These are phyloP conservation scores for Pseudonitzschia multistriata DNA, from an alignment of 108 stramenopile species.

Conservation along the genomic window DNA sequence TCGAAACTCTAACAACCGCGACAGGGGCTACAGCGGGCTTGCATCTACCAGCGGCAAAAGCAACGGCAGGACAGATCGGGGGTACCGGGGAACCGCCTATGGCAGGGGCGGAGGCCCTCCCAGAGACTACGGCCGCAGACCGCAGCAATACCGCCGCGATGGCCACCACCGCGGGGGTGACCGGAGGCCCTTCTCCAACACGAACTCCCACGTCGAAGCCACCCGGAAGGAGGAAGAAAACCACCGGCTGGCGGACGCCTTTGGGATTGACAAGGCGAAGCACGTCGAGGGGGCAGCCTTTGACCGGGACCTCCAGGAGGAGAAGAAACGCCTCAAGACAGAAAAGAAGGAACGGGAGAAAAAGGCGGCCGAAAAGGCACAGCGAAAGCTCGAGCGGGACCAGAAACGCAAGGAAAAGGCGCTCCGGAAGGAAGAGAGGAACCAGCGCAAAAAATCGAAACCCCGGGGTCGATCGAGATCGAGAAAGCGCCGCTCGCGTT, in stretches of 20 bases:
- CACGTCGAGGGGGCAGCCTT: slow-evolving; percentile 82
- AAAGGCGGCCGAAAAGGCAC: slow-evolving; percentile 31
- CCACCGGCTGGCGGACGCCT: slow-evolving; percentile 55
- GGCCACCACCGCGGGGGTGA: not conserved
- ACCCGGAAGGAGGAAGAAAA: slow-evolving; percentile 51
- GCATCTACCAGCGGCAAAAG: not conserved
- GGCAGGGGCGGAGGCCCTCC: not conserved
- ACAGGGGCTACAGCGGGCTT: not conserved
- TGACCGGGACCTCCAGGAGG: slow-evolving; percentile 70
- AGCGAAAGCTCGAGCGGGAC: slow-evolving; percentile 44
- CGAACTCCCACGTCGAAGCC: slow-evolving; percentile 46
- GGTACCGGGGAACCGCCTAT: not conserved
- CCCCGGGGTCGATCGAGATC: slow-evolving; percentile 15
- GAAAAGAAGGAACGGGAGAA: slow-evolving; percentile 37
- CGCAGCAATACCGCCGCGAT: not conserved
- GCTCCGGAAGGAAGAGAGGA: slow-evolving; percentile 19
- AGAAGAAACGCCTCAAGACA: slow-evolving; percentile 48
- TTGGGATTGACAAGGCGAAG: slow-evolving; percentile 52
- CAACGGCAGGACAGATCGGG: not conserved
- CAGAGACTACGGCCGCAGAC: not conserved
- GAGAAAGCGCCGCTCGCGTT: slow-evolving; percentile 11
- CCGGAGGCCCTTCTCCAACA: slow-evolving; percentile 8
- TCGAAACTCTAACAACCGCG: slow-evolving; percentile 1
- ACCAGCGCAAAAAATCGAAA: slow-evolving; percentile 22
- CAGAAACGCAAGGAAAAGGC: slow-evolving; percentile 41